Evolutionary conservation across 768 basidiomycete genomes (phyloP), one percentile per base, ranked within the genome.

Genomic region (Hericium erinaceus): DNA sequence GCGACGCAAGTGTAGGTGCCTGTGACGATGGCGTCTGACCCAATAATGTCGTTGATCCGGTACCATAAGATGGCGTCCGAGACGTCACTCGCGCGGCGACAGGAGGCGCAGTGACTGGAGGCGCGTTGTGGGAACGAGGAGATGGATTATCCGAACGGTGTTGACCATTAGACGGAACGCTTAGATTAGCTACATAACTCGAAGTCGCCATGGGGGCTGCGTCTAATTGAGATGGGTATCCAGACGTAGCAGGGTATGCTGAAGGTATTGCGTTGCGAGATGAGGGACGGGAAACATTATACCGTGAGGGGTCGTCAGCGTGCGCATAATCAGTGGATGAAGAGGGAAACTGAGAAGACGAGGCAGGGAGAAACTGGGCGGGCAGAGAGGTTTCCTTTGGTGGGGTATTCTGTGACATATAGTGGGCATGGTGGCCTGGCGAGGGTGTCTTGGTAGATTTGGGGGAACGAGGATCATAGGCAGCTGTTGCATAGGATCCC

Each of bases 161-260:
- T 11, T 61, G 60, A 26, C 57, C 57, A 61, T 52, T 62, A 63
- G 58, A 59, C 7, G 56, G 7, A 18, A 13, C 37, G n/a, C 44
- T 10, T 55, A 53, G 33, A 46, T 57, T 59, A 54, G 60, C 41
- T 58, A 61, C 55, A 44, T 52, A 13, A 49, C 13, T 26, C 41
- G 56, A 46, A 58, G 54, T 56, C 48, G 46, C 48, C 51, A 48
- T 52, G 18, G 57, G 13, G 16, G 40, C 52, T 49, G 58, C 56
- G 54, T 63, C 60, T 63, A 61, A 48, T 18, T 61, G 58, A 24
- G 60, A 55, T 20, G 60, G 62, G 60, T 63, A 63, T 63, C 54
- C 46, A 18, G 51, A 41, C 10, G 60, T 22, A 44, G 55, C 53
- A 40, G 60, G 60, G 60, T 63, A 63, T 61, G 57, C 24, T 39